Evolutionary conservation across 2,329 filamentous ascomycete species (phyloP).

Genomic region (Phoma sp.): DNA sequence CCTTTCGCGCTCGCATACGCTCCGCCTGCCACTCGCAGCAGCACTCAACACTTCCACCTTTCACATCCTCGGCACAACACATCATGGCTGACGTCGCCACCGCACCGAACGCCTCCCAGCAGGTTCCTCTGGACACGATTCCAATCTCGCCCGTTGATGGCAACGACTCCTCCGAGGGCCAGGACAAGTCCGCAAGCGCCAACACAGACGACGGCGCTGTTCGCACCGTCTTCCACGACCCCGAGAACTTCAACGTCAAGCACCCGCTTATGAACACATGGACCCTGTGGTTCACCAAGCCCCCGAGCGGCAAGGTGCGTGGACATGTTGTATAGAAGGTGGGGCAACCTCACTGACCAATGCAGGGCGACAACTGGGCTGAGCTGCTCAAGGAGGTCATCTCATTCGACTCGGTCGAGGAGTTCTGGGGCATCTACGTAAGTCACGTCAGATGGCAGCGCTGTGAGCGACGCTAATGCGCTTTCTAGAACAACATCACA

Average conservation of each 20-base stretch:
- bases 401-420: conserved; percentile 97
- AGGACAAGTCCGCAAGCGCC: conserved; percentile 50
- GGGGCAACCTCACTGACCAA: conserved; percentile 21
- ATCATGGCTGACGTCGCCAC: conserved; percentile 47
- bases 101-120: conserved; percentile 51
- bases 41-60: conserved; percentile 9
- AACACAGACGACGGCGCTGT: conserved; percentile 60
- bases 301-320: conserved; percentile 87
- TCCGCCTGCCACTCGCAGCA: conserved; percentile 14
- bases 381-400: conserved; percentile 98
- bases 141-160: conserved; percentile 59
- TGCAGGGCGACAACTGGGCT: conserved; percentile 95
- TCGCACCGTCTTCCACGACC: conserved; percentile 96
- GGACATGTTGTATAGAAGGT: background rate
- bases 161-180: conserved; percentile 49
- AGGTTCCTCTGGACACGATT: conserved; percentile 62
- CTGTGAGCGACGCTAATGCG: conserved; percentile 18
- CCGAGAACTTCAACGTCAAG: conserved; percentile 99
- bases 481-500: conserved; percentile 90
- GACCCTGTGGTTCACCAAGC: conserved; percentile 99
- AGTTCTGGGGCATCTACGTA: conserved; percentile 99
- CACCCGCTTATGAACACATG: conserved; percentile 96
- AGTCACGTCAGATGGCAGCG: conserved; percentile 47
- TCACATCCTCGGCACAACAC: conserved; percentile 11
- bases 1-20: conserved; percentile 22